Evolutionary conservation across 192 early-diverging fungal genomes (phyloP), one percentile per base, ranked within the genome.

Genomic region (Coemansia sp.): DNA sequence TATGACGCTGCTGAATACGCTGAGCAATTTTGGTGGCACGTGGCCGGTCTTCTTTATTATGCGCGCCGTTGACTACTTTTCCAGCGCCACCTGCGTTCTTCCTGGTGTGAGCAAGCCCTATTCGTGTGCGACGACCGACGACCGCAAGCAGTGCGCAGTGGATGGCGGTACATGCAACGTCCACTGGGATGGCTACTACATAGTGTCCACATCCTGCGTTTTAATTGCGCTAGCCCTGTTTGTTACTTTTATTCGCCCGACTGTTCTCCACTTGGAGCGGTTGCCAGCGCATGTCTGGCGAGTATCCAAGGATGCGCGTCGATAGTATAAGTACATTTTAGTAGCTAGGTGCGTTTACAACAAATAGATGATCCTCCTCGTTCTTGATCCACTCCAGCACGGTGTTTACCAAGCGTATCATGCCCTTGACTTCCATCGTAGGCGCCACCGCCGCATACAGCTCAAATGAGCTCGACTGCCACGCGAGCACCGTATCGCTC

Each of bases 1-100:
- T 45, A 91, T 91, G 90, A 91, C 90, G 66, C 84, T 94, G 59
- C 83, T 98, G 38, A 96, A 96, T 71, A 99, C 97, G 1, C 74
- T 97, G 59, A 92, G 89, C 67, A 99, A 99, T 77, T 91, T 99
- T 73, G 97, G 95, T 45, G 97, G 97, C 28, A 99, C 95, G 6
- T 97, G 94, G 97, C 93, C 95, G 0, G 87, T 91, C 24, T 96
- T 89, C 80, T 95, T 97, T 85, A 88, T 98, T 14, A 84, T 98
- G 58, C 86, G 92, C 67, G 87, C 94, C 0, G 94, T 98, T 13
- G 96, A 98, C 72, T 88, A 88, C 53, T 91, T 94, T 62, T 95
- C 94, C 21, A 85, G 86, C n/a, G 85, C 93, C 7, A 82, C 81
- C 0, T 98, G 96, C 59, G 75, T 78, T 34, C 65, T 88, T 6